phyloP scores from a whole-genome alignment of 441 rosid species.

The Gossypium armourianum region DNA sequence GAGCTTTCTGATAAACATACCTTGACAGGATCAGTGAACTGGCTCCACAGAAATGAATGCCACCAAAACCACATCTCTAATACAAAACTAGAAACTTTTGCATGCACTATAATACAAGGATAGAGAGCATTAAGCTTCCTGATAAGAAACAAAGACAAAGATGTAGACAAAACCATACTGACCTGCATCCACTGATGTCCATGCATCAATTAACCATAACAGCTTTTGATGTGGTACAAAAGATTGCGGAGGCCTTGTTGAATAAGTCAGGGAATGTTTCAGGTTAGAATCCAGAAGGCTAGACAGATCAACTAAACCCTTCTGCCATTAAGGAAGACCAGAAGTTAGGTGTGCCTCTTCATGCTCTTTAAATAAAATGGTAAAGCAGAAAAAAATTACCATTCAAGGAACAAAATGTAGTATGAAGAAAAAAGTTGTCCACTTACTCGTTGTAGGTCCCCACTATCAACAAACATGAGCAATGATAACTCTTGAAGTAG shows the following conservation, averaged over 20 bases:
- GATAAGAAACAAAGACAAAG: constrained; percentile 8
- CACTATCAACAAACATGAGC: constrained; percentile 31
- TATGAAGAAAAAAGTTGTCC: not conserved
- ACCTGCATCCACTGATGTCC: constrained; percentile 51
- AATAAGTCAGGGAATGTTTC: constrained; percentile 45
- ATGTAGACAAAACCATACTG: constrained; percentile 8
- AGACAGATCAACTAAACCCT: constrained; percentile 35
- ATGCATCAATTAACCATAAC: constrained; percentile 74
- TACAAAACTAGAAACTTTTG: constrained; percentile 49
- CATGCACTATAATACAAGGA: constrained; percentile 39
- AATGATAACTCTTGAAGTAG: constrained; percentile 49
- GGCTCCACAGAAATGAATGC: constrained; percentile 81
- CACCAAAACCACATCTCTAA: constrained; percentile 93
- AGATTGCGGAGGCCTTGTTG: constrained; percentile 71
- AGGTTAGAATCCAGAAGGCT: constrained; percentile 41
- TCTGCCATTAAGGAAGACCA: constrained; percentile 23
- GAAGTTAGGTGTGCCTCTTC: not conserved
- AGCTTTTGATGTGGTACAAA: constrained; percentile 69
- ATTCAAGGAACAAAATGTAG: not conserved
- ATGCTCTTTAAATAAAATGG: not conserved
- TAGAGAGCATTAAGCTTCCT: constrained; percentile 11
- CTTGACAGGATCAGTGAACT: constrained; percentile 32
- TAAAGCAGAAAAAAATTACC: not conserved
- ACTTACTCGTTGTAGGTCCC: constrained; percentile 38
- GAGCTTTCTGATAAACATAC: constrained; percentile 24